Evolutionary conservation across 768 basidiomycete species (phyloP).

Genomic region (Suillus weaverae): DNA sequence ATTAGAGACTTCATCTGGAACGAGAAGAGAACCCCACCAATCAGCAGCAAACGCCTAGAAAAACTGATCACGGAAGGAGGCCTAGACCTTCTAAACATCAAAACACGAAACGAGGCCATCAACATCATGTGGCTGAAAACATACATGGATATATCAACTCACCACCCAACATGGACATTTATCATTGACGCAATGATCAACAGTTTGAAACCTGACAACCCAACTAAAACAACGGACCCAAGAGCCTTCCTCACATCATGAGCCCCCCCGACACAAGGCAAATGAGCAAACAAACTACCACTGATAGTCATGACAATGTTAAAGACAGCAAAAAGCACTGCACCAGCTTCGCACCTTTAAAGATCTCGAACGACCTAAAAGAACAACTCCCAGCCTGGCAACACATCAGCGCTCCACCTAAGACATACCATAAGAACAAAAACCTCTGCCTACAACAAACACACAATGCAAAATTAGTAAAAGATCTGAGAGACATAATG

Average conservation of each 20-base stretch:
- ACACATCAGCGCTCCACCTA: not conserved
- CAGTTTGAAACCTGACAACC: not conserved
- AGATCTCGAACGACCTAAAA: not conserved
- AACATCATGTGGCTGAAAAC: not conserved
- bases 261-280: not conserved
- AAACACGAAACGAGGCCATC: not conserved
- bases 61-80: conserved; percentile 10
- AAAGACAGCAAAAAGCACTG: not conserved
- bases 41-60: conserved; percentile 3
- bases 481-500: too few species aligned
- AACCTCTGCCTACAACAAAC: not conserved
- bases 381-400: not conserved
- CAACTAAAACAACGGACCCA: not conserved
- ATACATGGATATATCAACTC: not conserved
- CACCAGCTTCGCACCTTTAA: not conserved
- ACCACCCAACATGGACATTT: not conserved
- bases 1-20: conserved; percentile 15
- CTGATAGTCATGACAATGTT: not conserved
- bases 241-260: not conserved
- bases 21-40: not conserved
- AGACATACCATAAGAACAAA: not conserved
- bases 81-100: conserved; percentile 10
- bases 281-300: not conserved
- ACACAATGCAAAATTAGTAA: not conserved
- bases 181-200: not conserved